A percentile compares a stretch with the other conserved stretches of the same genome.
Evolutionary conservation across 1,139 yeast genomes (phyloP).

Genomic region (Pichiaceae sp.): DNA sequence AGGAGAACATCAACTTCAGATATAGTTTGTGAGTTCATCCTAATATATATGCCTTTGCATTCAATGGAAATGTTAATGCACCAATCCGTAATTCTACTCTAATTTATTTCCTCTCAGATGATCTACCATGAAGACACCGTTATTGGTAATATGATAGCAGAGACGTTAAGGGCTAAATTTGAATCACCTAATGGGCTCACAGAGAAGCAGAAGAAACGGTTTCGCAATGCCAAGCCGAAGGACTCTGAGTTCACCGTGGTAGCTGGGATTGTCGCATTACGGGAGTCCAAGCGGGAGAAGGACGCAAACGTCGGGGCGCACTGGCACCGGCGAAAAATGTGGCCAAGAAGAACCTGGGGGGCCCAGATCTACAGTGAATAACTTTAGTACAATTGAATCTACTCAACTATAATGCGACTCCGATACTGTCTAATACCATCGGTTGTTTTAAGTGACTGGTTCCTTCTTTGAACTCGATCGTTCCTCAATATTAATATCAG

Average conservation of each 20-base stretch:
- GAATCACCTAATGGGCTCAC: not conserved
- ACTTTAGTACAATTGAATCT: slow-evolving; percentile 4
- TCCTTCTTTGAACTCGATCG: no score
- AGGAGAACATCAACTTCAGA: no score
- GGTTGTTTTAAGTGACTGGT: no score
- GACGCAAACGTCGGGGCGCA: no score
- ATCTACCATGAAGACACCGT: not conserved
- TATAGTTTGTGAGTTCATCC: no score
- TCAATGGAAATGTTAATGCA: no score
- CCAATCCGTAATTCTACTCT: no score
- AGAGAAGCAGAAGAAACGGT: not conserved
- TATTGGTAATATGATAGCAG: not conserved
- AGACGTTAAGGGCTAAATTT: not conserved
- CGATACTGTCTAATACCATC: no score
- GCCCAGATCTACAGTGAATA: slow-evolving; percentile 7
- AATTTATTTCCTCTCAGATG: not conserved
- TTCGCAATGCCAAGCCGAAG: slow-evolving; percentile 1
- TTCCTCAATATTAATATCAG: no score
- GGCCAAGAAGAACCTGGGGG: slow-evolving; percentile 7
- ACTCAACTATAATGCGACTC: not conserved
- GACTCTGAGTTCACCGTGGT: not conserved
- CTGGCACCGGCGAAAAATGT: slow-evolving; percentile 1
- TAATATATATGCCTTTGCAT: no score
- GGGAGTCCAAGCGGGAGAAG: no score
- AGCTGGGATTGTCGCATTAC: slow-evolving; percentile 2